Evolutionary conservation across 2,329 filamentous ascomycete species (phyloP), one percentile per base, ranked within the genome.

Genomic region (Fusarium sp.): DNA sequence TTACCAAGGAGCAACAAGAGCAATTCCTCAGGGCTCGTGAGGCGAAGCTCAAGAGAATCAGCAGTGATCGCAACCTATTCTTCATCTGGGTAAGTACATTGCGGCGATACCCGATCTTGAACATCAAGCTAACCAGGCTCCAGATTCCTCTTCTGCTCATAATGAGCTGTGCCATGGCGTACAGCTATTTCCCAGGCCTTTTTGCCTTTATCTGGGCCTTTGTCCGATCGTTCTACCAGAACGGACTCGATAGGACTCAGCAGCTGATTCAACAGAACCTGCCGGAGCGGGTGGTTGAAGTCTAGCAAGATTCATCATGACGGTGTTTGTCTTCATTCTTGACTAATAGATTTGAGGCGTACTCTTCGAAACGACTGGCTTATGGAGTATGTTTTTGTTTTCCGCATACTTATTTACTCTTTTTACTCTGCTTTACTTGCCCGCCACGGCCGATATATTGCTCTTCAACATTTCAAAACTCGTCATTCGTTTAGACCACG

Each of bases 1-100:
- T 92, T 68, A 92, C 91, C 33, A 88, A 88, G 78, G 90, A 92
- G 78, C 90, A 92, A 79, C 90, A 91, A 79, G 90, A 91, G 74
- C 89, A 89, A 74, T 86, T 93, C 72, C 85, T 91, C 52, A 84
- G 89, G 62, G 90, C 87, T 29, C 89, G 91, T 72, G 88, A 91
- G 65, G 86, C 88, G 79, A 92, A 90, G 80, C 84, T 91, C 77
- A 92, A 92, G 86, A 87, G 86, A 69, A 83, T 92, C 69, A 88
- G 89, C 74, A 89, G 88, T 68, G 91, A 93, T 77, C 87, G 88
- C 76, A 92, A 92, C 79, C 84, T 93, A 54, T 93, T 92, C 84
- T 91, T 92, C 75, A 87, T 93, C 77, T 93, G 91, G 91, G 90
- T 92, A 87, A 78, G 86, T 82, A 33, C 33, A 58, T 11, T 54